Conservation (phyloP, 192 early-diverging fungal species). For the Dissophora globulifera region DNA sequence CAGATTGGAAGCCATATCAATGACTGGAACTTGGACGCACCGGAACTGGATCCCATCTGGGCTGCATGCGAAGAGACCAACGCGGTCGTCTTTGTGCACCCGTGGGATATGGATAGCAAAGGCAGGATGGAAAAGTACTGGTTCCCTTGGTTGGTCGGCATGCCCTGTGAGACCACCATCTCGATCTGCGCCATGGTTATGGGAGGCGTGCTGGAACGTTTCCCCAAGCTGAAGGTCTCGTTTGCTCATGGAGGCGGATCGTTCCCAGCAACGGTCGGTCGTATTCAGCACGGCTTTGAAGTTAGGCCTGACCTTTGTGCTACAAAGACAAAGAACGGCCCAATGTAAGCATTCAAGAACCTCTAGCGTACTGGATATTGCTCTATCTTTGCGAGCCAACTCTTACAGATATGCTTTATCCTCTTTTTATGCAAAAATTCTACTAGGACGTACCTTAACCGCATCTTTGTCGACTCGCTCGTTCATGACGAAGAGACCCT, state of each 20-base stretch:
- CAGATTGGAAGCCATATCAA: conserved; percentile 75
- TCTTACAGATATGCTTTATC: neutral
- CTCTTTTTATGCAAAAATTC: neutral
- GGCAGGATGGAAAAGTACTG: conserved; percentile 75
- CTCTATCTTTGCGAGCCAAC: neutral
- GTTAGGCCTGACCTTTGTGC: conserved; percentile 74
- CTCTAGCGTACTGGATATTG: no score
- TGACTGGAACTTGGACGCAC: conserved; percentile 77
- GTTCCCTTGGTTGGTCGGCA: conserved; percentile 68
- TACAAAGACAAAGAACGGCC: conserved; percentile 61
- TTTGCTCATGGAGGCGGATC: conserved; percentile 77
- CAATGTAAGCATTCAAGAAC: conserved; percentile 54
- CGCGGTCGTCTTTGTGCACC: conserved; percentile 71
- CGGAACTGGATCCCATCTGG: conserved; percentile 73
- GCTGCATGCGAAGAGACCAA: conserved; percentile 72
- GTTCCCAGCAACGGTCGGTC: conserved; percentile 71
- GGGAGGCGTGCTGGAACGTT: conserved; percentile 73
- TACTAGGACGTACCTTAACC: conserved; percentile 61
- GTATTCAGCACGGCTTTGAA: conserved; percentile 75
- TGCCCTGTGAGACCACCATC: conserved; percentile 75
- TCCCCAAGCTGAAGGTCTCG: conserved; percentile 68
- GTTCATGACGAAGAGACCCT: conserved; percentile 76
- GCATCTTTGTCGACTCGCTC: conserved; percentile 71
- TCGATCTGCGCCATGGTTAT: conserved; percentile 72
- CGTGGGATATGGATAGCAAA: conserved; percentile 74